phyloP scores from a whole-genome alignment of 1,284 basidiomycete species.

The Somion occarium region DNA sequence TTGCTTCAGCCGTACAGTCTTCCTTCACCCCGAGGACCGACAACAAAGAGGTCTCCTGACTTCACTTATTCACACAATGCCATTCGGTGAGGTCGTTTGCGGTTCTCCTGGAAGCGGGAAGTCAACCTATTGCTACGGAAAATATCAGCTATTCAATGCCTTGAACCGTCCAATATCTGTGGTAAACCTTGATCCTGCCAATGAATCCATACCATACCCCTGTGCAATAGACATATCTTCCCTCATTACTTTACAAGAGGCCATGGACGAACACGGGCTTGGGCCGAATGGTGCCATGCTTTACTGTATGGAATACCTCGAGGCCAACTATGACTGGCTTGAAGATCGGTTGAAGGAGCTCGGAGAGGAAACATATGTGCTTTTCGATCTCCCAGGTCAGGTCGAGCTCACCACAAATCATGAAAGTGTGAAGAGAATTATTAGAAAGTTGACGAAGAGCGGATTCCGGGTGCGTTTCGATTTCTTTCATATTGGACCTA shows the following conservation, averaged over 20 bases:
- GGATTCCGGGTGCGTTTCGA: conserved; percentile 76
- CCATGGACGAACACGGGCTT: conserved; percentile 81
- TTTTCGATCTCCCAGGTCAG: conserved; percentile 97
- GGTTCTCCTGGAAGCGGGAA: conserved; percentile 93
- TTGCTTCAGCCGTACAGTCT: too few species aligned
- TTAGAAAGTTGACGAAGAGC: conserved; percentile 67
- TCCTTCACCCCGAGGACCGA: too few species aligned
- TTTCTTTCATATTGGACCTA: conserved; percentile 10
- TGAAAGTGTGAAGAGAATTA: conserved; percentile 77
- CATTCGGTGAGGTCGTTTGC: conserved; percentile 85
- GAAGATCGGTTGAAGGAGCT: conserved; percentile 68
- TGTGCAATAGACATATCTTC: conserved; percentile 84
- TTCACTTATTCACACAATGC: too few species aligned
- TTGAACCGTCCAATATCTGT: conserved; percentile 83
- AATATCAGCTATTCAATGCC: conserved; percentile 89
- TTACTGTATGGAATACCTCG: conserved; percentile 97
- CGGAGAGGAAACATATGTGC: conserved; percentile 74
- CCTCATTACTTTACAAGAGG: conserved; percentile 86
- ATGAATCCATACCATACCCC: conserved; percentile 86
- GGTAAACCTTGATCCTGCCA: conserved; percentile 96
- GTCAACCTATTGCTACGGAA: conserved; percentile 91
- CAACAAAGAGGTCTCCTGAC: too few species aligned
- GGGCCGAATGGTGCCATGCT: conserved; percentile 98
- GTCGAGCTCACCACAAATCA: conserved; percentile 98
- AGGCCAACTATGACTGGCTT: conserved; percentile 95